These are phyloP conservation scores for Vigna reflexopilosa DNA, from an alignment of 306 rosid genomes.

Conservation along the genomic window DNA sequence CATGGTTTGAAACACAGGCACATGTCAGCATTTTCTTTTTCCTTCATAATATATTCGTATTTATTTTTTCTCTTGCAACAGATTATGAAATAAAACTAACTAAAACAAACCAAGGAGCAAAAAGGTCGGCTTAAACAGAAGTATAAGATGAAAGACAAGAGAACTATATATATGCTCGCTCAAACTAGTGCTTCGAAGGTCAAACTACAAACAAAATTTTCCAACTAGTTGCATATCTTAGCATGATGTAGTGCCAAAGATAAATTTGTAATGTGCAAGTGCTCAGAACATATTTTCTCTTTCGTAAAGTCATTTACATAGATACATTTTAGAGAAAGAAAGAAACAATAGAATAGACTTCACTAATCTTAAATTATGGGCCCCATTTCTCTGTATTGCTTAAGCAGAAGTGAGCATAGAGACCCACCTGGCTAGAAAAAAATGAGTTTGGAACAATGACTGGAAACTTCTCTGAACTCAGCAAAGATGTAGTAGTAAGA, in stretches of 20 bases:
- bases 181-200: constrained; percentile 28
- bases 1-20: constrained; percentile 13
- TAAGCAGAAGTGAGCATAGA: constrained; percentile 20
- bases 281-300: constrained; percentile 26
- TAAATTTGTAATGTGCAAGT: constrained; percentile 7
- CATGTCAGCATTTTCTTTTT: constrained; percentile 21
- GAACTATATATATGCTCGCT: background rate
- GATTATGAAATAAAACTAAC: background rate
- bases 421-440: constrained; percentile 82
- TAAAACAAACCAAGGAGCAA: background rate
- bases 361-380: constrained; percentile 1
- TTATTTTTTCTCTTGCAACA: background rate
- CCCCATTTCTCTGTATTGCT: constrained; percentile 27
- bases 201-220: background rate
- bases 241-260: constrained; percentile 17
- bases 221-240: constrained; percentile 15
- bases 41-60: background rate
- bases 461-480: constrained; percentile 90
- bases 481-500: constrained; percentile 79
- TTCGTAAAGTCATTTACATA: constrained; percentile 7
- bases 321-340: constrained; percentile 30
- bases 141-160: background rate
- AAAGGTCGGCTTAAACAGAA: background rate
- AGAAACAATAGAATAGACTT: constrained; percentile 21
- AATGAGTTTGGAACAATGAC: constrained; percentile 89